Conservation (phyloP, 2,329 filamentous ascomycete species). For the Keithomyces neogunnii region DNA sequence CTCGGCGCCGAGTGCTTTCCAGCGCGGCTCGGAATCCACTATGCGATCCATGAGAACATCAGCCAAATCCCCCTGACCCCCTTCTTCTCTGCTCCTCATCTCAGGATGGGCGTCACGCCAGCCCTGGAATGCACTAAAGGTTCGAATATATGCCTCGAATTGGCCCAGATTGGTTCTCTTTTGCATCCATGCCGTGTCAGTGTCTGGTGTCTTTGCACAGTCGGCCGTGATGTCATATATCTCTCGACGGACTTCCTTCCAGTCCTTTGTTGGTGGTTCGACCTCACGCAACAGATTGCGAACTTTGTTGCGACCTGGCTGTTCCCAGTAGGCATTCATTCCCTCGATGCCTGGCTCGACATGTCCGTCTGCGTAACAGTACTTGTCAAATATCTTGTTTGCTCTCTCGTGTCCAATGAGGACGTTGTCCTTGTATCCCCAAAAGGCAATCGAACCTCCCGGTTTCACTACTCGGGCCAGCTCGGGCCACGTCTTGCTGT, state of each 20-base stretch:
- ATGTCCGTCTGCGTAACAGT: slow-evolving; percentile 43
- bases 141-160: slow-evolving; percentile 52
- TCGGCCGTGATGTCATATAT: slow-evolving; percentile 48
- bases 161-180: slow-evolving; percentile 46
- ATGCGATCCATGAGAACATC: slow-evolving; percentile 55
- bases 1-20: slow-evolving; percentile 35
- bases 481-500: slow-evolving; percentile 43
- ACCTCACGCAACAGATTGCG: slow-evolving; percentile 42
- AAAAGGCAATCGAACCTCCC: slow-evolving; percentile 54
- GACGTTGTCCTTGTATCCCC: slow-evolving; percentile 58
- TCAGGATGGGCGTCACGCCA: slow-evolving; percentile 51
- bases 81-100: slow-evolving; percentile 37
- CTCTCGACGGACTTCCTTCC: slow-evolving; percentile 42
- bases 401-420: slow-evolving; percentile 44
- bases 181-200: slow-evolving; percentile 38
- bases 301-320: slow-evolving; percentile 48
- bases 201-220: slow-evolving; percentile 22
- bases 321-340: slow-evolving; percentile 53
- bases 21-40: slow-evolving; percentile 41
- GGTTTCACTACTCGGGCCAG: slow-evolving; percentile 42
- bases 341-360: slow-evolving; percentile 33
- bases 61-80: slow-evolving; percentile 52
- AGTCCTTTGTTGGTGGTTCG: slow-evolving; percentile 40
- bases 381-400: slow-evolving; percentile 44
- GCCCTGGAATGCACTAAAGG: slow-evolving; percentile 49